Percentiles rank a stretch among this genome's conserved stretches.
phyloP scores from a whole-genome alignment of 306 rosid genomes.

The Acacia crassicarpa region DNA sequence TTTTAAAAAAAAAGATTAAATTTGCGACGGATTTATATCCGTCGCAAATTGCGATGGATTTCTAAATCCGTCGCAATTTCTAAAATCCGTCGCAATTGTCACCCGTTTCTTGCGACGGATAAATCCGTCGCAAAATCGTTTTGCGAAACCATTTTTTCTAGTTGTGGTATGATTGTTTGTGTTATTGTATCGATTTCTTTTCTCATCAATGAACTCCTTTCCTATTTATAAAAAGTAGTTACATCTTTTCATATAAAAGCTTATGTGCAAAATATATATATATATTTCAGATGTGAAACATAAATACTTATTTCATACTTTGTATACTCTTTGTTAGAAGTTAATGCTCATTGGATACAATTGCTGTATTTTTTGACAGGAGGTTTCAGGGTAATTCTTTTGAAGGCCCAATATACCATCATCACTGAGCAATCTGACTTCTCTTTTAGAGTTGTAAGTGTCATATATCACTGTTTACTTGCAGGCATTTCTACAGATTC shows the following conservation, averaged over 20 bases:
- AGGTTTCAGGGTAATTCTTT: conserved; percentile 81
- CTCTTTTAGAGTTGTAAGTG: conserved; percentile 71
- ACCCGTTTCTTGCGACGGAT: too few relatives aligned
- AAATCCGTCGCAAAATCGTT: too few relatives aligned
- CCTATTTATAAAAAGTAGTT: not conserved
- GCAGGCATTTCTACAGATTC: not conserved
- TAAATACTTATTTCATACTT: not conserved
- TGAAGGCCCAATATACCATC: conserved; percentile 70
- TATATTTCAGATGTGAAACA: not conserved
- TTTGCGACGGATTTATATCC: too few relatives aligned
- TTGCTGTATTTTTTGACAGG: conserved; percentile 44
- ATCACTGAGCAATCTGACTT: conserved; percentile 64
- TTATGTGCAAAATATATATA: too few relatives aligned
- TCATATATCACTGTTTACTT: conserved; percentile 11
- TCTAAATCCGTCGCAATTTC: too few relatives aligned
- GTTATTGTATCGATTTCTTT: not conserved
- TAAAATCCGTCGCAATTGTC: too few relatives aligned
- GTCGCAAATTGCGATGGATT: too few relatives aligned
- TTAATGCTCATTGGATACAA: conserved; percentile 11
- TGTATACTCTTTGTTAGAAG: not conserved
- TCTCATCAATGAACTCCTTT: not conserved
- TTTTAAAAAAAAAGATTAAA: too few relatives aligned
- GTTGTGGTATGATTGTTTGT: not conserved
- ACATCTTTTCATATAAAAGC: not conserved
- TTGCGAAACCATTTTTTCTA: too few relatives aligned